These are phyloP conservation scores for Fraxinus dipetala DNA, from an alignment of 305 asterid species.

Conservation along the genomic window DNA sequence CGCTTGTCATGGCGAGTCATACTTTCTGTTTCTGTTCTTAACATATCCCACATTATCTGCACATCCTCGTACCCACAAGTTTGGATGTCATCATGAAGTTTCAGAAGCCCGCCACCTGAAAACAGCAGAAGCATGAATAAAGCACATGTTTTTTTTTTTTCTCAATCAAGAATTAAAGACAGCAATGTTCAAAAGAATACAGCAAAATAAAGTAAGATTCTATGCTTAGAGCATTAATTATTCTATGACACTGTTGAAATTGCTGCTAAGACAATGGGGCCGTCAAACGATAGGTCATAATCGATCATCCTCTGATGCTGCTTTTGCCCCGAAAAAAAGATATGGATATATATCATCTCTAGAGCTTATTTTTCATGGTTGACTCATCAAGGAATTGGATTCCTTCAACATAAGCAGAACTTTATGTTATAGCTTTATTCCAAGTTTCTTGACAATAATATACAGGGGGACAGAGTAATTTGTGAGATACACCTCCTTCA, in stretches of 20 bases:
- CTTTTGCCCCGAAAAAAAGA: neutral
- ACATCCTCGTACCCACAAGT: constrained; percentile 59
- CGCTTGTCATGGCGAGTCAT: constrained; percentile 33
- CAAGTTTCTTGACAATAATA: neutral
- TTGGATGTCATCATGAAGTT: constrained; percentile 53
- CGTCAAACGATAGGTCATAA: neutral
- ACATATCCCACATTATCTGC: constrained; percentile 68
- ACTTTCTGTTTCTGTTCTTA: constrained; percentile 39
- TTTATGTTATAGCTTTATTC: neutral
- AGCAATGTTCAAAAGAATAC: neutral
- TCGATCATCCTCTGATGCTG: neutral
- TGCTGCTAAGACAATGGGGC: neutral
- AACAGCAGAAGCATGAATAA: neutral
- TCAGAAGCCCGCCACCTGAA: constrained; percentile 49
- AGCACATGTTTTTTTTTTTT: neutral
- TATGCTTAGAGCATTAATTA: neutral
- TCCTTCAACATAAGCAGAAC: neutral
- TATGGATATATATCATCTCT: neutral
- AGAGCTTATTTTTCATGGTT: constrained; percentile 5
- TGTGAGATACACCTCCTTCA: neutral
- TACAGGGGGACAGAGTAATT: neutral
- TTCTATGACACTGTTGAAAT: constrained; percentile 1
- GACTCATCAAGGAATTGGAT: constrained; percentile 32
- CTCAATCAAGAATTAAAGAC: neutral
- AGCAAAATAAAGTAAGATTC: neutral